Evolutionary conservation across 805 yeast species (phyloP).

Genomic region (Saturnispora halmiae): DNA sequence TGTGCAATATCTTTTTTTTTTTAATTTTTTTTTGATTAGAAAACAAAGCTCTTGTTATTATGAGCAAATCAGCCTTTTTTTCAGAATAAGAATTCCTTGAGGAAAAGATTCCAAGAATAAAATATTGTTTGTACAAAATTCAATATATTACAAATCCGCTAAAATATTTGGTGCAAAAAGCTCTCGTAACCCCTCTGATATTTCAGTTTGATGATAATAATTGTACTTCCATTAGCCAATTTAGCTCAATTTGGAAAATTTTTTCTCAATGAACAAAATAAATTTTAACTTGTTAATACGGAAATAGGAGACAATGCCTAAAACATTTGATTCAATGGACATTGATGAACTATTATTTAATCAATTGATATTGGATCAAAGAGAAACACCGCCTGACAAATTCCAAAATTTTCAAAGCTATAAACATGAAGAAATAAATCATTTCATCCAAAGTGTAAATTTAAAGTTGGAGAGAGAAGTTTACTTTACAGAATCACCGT

Average conservation of each 20-base stretch:
- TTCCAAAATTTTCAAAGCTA: conserved; percentile 3
- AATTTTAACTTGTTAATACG: not conserved
- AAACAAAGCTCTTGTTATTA: too few relatives aligned
- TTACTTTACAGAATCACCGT: conserved; percentile 5
- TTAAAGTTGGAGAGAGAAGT: conserved; percentile 5
- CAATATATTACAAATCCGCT: too few relatives aligned
- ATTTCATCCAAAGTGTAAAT: conserved; percentile 5
- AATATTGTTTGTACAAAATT: too few relatives aligned
- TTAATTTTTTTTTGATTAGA: too few relatives aligned
- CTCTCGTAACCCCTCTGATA: too few relatives aligned
- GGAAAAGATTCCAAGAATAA: too few relatives aligned
- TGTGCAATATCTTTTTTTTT: too few relatives aligned
- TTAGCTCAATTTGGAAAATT: not conserved
- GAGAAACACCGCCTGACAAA: conserved; percentile 3
- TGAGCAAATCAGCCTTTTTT: too few relatives aligned
- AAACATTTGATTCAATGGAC: not conserved
- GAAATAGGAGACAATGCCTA: not conserved
- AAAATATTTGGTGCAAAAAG: too few relatives aligned
- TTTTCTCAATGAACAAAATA: not conserved
- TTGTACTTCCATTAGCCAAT: too few relatives aligned
- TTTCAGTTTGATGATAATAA: too few relatives aligned
- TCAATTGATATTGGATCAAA: not conserved
- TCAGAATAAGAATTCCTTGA: too few relatives aligned
- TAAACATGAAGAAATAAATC: not conserved
- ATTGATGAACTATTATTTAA: conserved; percentile 2